Evolutionary conservation across 2,329 filamentous ascomycete species (phyloP).

Genomic region (Hansfordia pulvinata): DNA sequence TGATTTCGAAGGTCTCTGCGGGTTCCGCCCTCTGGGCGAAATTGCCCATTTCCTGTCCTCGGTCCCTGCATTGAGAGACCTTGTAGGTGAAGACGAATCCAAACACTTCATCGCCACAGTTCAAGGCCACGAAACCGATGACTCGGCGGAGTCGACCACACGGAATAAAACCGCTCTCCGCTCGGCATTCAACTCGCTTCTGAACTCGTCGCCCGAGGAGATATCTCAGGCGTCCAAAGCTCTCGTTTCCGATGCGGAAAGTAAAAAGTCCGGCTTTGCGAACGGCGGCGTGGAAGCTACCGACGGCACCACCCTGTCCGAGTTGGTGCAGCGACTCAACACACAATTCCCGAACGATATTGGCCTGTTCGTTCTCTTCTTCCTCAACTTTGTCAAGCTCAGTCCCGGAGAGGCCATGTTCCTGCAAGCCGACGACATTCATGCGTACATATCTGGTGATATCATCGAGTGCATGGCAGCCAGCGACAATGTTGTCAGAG

Average conservation of each 20-base stretch:
- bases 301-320: conserved; percentile 55
- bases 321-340: conserved; percentile 66
- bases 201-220: conserved; percentile 59
- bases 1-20: conserved; percentile 89
- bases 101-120: conserved; percentile 37
- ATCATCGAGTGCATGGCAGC: conserved; percentile 99
- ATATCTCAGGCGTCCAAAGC: conserved; percentile 52
- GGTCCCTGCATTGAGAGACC: conserved; percentile 46
- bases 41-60: conserved; percentile 62
- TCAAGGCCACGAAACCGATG: conserved; percentile 34
- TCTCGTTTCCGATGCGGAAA: conserved; percentile 57
- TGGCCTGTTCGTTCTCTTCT: conserved; percentile 89
- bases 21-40: conserved; percentile 79
- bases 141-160: conserved; percentile 17
- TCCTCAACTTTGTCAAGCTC: conserved; percentile 89
- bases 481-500: conserved; percentile 96
- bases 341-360: conserved; percentile 80
- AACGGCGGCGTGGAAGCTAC: conserved; percentile 56
- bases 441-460: conserved; percentile 85
- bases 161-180: conserved; percentile 71
- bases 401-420: conserved; percentile 89
- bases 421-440: conserved; percentile 90
- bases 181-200: conserved; percentile 61
- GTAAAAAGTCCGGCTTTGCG: conserved; percentile 60
- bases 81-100: conserved; percentile 54